phyloP scores from a whole-genome alignment of 140 eudicot species.

The Bidens hawaiensis region DNA sequence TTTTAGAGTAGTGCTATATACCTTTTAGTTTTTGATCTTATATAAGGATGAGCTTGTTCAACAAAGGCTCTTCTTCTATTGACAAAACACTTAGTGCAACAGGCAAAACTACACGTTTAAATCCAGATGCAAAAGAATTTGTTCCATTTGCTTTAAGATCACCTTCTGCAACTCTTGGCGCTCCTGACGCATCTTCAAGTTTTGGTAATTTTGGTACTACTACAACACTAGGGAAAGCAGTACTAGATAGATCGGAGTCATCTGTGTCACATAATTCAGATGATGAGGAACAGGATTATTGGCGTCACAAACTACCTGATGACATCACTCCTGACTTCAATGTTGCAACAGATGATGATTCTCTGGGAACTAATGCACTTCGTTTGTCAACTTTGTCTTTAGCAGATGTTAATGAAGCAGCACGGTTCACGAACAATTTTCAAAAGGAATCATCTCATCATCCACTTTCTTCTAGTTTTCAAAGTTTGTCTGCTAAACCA shows the following conservation, averaged over 20 bases:
- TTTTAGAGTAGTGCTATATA: slow-evolving; percentile 11
- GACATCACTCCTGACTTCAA: slow-evolving; percentile 89
- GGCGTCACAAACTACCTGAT: slow-evolving; percentile 89
- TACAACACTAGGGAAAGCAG: slow-evolving; percentile 48
- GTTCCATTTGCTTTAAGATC: slow-evolving; percentile 63
- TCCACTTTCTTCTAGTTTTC: slow-evolving; percentile 50
- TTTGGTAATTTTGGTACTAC: slow-evolving; percentile 29
- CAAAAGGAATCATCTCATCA: slow-evolving; percentile 34
- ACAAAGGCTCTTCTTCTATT: slow-evolving; percentile 42
- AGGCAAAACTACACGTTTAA: slow-evolving; percentile 44
- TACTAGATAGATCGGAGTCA: slow-evolving; percentile 67
- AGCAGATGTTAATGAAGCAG: slow-evolving; percentile 37
- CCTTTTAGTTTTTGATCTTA: slow-evolving; percentile 16
- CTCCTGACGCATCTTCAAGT: slow-evolving; percentile 35
- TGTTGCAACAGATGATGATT: slow-evolving; percentile 44
- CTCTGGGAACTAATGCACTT: slow-evolving; percentile 39
- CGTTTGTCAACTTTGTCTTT: slow-evolving; percentile 58
- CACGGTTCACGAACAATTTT: slow-evolving; percentile 29
- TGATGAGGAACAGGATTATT: slow-evolving; percentile 81
- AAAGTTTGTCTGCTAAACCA: slow-evolving; percentile 41
- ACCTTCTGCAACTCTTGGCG: slow-evolving; percentile 31
- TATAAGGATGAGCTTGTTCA: slow-evolving; percentile 60
- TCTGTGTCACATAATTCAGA: slow-evolving; percentile 68
- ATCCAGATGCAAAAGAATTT: slow-evolving; percentile 91
- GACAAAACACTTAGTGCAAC: slow-evolving; percentile 45